Evolutionary conservation across 345 rosid species (phyloP).

Genomic region (Corchorus capsularis): DNA sequence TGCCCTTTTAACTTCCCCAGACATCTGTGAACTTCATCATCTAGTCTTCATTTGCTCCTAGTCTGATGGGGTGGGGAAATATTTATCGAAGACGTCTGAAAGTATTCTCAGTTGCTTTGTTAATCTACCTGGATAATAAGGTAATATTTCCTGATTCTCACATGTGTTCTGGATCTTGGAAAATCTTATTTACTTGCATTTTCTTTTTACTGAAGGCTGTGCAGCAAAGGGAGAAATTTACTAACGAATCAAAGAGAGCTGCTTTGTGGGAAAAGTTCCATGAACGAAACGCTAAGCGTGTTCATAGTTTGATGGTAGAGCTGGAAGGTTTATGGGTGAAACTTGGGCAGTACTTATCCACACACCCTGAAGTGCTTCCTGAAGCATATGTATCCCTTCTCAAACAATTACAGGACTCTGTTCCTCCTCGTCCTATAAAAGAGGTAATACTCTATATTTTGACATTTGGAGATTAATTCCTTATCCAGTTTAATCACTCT

Average conservation of each 20-base stretch:
- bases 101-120: constrained; percentile 69
- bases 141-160: constrained; percentile 39
- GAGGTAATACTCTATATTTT: constrained; percentile 54
- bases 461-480: neutral
- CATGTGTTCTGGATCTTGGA: neutral
- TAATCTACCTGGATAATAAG: constrained; percentile 89
- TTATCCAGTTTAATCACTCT: neutral
- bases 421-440: constrained; percentile 86
- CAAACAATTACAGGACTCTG: constrained; percentile 90
- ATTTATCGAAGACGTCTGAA: constrained; percentile 67
- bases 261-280: constrained; percentile 85
- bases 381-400: constrained; percentile 72
- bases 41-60: constrained; percentile 17
- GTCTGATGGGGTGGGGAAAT: constrained; percentile 76
- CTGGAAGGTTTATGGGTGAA: constrained; percentile 96
- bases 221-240: constrained; percentile 83
- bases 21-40: neutral
- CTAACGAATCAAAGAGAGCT: constrained; percentile 46
- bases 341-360: constrained; percentile 90
- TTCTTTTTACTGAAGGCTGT: constrained; percentile 45
- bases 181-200: neutral
- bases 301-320: constrained; percentile 66
- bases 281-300: constrained; percentile 81
- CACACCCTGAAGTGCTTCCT: constrained; percentile 98
- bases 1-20: neutral